Evolutionary conservation across 495 filamentous ascomycete genomes (phyloP), one percentile per base, ranked within the genome.

Genomic region (Xylaria flabelliformis): DNA sequence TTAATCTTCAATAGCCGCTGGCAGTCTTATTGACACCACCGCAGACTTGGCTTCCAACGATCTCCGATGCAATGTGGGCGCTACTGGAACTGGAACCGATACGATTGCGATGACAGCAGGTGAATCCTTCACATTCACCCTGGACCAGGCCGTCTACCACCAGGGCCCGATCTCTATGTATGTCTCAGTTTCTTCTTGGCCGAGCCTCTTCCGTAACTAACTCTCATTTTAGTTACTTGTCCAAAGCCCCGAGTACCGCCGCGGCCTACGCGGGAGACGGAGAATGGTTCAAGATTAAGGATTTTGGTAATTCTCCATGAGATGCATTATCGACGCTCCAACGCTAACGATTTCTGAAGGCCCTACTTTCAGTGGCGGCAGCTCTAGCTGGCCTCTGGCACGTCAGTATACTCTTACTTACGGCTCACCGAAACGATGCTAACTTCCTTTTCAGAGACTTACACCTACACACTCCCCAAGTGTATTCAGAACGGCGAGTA

Each of bases 31-130:
- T 34, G 62, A 74, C 39, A 72, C 13, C 7, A 46, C 12, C 39
- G n/a, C 42, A 77, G 80, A 84, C 64, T 77, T 87, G n/a, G 50
- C 80, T 1, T 83, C 81, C 7, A 75, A 73, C 42, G 84, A 87
- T 69, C 80, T 88, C 44, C 80, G 85, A 19, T 88, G 86, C 80
- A 88, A 88, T 73, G 85, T 86, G 12, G 85, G 84, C 53, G 85
- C 83, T n/a, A 71, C 79, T 21, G 82, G 83, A 21, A 67, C 70
- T 24, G 72, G 71, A 24, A 86, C 85, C 0, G 63, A 78, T 8
- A 83, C 79, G 1, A 73, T 78, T 17, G 79, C 79, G 0, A 78
- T 84, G 39, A 82, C 82, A 58, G 82, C 86, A 4, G 86, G 86
- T 2, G 77, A 82, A 13, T 70, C 74, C 17, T 75, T 86, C 48